phyloP scores from a whole-genome alignment of 352 stramenopile species.

The Vaucheria bursata region DNA sequence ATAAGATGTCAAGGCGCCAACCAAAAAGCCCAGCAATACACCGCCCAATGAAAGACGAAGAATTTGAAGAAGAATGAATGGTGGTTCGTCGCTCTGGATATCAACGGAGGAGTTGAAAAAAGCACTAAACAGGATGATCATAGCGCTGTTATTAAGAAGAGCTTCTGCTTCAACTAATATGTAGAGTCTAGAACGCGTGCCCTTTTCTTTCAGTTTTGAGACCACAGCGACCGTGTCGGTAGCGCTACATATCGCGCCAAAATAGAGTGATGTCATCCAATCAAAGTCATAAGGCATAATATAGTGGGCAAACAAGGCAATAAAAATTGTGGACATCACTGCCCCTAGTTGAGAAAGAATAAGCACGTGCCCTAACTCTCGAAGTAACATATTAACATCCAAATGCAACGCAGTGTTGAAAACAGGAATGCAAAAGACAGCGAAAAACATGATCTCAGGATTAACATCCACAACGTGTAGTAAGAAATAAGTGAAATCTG shows the following conservation, averaged over 20 bases:
- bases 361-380: constrained; percentile 34
- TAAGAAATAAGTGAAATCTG: constrained; percentile 18
- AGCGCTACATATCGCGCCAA: constrained; percentile 55
- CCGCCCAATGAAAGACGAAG: constrained; percentile 17
- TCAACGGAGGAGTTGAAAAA: constrained; percentile 47
- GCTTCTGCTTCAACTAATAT: constrained; percentile 55
- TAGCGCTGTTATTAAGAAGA: constrained; percentile 58
- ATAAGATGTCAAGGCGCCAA: constrained; percentile 42
- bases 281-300: constrained; percentile 51
- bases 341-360: constrained; percentile 18
- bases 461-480: too few species aligned
- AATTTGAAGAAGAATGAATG: constrained; percentile 5
- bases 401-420: constrained; percentile 38
- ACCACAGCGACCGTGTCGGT: constrained; percentile 58
- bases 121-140: constrained; percentile 57
- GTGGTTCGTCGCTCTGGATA: background rate
- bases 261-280: constrained; percentile 50
- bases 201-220: constrained; percentile 47
- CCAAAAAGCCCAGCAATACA: constrained; percentile 13
- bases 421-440: constrained; percentile 26
- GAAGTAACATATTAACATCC: constrained; percentile 40
- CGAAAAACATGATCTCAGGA: constrained; percentile 36
- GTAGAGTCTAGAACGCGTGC: constrained; percentile 47
- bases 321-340: constrained; percentile 20
- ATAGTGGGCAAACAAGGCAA: constrained; percentile 35